These are phyloP conservation scores for Claviceps pusilla DNA, from an alignment of 2,329 filamentous ascomycete genomes.

Conservation along the genomic window DNA sequence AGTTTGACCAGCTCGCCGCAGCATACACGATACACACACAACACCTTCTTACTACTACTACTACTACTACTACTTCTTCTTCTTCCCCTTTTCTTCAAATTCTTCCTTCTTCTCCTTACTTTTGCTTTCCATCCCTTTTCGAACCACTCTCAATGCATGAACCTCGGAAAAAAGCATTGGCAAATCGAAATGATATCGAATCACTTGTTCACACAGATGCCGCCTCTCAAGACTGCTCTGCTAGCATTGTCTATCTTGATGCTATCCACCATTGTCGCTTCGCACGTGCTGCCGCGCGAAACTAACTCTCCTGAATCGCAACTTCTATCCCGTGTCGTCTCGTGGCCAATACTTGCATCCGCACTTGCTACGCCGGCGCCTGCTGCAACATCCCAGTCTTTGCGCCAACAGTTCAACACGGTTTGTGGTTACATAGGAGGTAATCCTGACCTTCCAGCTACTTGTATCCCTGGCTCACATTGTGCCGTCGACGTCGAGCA, in stretches of 20 bases:
- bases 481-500: conserved; percentile 38
- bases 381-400: conserved; percentile 19
- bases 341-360: conserved; percentile 17
- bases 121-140: background rate
- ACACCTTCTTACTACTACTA: background rate
- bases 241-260: conserved; percentile 20
- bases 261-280: conserved; percentile 18
- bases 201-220: conserved; percentile 20
- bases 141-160: background rate
- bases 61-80: background rate
- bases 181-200: conserved; percentile 12
- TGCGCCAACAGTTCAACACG: conserved; percentile 33
- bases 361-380: conserved; percentile 21
- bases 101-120: background rate
- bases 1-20: background rate
- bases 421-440: conserved; percentile 44
- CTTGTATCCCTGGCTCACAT: conserved; percentile 42
- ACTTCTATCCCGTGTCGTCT: conserved; percentile 21
- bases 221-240: conserved; percentile 18
- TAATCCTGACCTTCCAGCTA: conserved; percentile 35
- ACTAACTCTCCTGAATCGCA: conserved; percentile 22
- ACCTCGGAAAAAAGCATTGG: conserved; percentile 1
- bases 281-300: conserved; percentile 25
- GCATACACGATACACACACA: background rate
- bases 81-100: too few relatives aligned